Conservation (phyloP, 345 rosid species). For the Lepidium sativum region DNA sequence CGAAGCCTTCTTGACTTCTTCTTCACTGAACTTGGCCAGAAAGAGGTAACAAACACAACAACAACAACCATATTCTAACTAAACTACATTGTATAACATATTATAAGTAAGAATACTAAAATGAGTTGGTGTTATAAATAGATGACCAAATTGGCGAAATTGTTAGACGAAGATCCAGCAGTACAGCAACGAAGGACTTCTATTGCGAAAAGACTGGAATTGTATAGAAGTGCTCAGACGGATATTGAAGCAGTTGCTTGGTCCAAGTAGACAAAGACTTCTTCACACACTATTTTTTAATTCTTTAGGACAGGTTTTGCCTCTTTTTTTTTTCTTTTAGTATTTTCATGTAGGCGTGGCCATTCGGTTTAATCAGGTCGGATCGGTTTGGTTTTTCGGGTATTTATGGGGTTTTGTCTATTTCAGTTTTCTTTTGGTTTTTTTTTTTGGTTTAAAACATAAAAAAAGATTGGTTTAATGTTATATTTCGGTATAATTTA, state of each 20-base stretch:
- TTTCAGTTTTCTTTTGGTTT: too few species aligned
- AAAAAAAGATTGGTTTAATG: too few species aligned
- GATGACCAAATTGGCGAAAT: conserved; percentile 46
- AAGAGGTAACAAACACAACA: conserved; percentile 55
- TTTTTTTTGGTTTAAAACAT: too few species aligned
- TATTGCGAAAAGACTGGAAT: conserved; percentile 74
- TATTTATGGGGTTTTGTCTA: too few species aligned
- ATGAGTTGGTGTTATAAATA: conserved; percentile 23
- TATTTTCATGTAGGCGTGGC: too few species aligned
- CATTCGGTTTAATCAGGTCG: too few species aligned
- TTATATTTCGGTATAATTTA: too few species aligned
- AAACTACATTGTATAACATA: not conserved
- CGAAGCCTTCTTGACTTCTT: conserved; percentile 83
- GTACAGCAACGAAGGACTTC: conserved; percentile 66
- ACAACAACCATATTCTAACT: not conserved
- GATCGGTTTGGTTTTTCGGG: too few species aligned
- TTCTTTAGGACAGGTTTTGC: not conserved
- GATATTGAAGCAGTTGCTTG: conserved; percentile 92
- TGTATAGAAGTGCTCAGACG: conserved; percentile 78
- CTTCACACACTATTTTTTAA: not conserved
- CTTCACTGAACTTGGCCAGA: conserved; percentile 77
- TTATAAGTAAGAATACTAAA: not conserved
- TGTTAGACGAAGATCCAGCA: conserved; percentile 85
- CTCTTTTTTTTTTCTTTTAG: too few species aligned
- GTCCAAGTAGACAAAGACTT: conserved; percentile 48